Base-by-base conservation (phyloP, 2,329 filamentous ascomycete genomes). In the Neofusicoccum kwambonambiense region DNA sequence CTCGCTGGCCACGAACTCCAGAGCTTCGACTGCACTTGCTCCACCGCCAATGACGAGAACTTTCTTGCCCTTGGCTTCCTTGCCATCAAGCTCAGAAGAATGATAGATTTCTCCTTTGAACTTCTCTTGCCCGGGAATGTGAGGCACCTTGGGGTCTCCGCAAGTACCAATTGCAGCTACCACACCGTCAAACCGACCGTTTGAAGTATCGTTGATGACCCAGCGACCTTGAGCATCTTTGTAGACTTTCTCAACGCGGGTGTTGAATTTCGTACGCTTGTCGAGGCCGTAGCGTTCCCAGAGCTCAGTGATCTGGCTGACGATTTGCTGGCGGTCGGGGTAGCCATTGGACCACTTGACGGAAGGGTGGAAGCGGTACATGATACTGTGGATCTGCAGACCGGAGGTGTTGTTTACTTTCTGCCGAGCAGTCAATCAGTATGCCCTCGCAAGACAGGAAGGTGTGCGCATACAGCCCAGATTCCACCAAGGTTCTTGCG, bases 331-430 rank as follows among this genome's bases (percentile, higher is more conserved):
- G 57, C 90, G 88, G 67, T 89, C 84, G 0, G 92, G 92, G 72
- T 96, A 96, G n/a, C 90, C 90, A 35, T 83, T 80, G 39, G 85
- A 81, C 87, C 90, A 96, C 67, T 85, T 82, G 1, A 96, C 86
- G 0, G 89, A 90, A 0, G 92, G 92, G 69, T 94, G 90, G 74
- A 96, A 96, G 22, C 92, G 86, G 76, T 94, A 96, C 91, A 95
- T 95, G 65, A 93, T 76, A 19, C 88, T 91, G 75, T 96, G 91
- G 22, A 96, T 93, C 72, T 95, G 91, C 0, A 96, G 83, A 15
- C 90, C 87, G 0, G 90, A 93, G 0, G 90, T 93, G 60, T 90
- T 90, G 79, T 95, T 94, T 45, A 95, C 90, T 76, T 85, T 84
- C 87, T 91, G 65, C 6, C 3, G 1, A 19, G 15, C 11, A 12